Base-by-base conservation (phyloP, 2,329 filamentous ascomycete species). In the Fusarium decemcellulare region DNA sequence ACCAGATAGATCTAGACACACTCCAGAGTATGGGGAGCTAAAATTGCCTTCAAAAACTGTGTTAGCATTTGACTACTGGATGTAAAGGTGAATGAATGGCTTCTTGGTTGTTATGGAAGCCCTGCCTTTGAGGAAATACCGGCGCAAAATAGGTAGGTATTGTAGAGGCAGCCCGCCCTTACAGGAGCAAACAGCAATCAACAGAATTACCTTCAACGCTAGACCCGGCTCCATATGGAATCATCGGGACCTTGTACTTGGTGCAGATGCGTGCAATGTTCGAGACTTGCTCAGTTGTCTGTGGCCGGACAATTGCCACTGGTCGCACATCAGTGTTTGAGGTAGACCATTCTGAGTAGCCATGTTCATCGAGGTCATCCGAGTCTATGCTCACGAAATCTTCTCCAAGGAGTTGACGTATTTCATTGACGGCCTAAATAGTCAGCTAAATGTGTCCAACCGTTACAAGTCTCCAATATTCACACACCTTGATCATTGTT, bases 211-310 rank as follows among this genome's bases (percentile, higher is more conserved):
- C 18, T 23, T 23, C 18, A 23, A 93, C 81, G 70, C 87, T 92
- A 0, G 90, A 90, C 10, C 93, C 93, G 7, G 92, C 93, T 4
- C 90, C 92, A 74, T 92, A 94, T 1, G 90, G 89, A 1, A 92
- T 92, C 85, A 93, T 92, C 6, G 91, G 91, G 47, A 93, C 87
- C 42, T 81, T 86, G 76, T 89, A 85, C 67, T 85, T 87, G 74
- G 85, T 81, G 76, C 91, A 93, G 34, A 90, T 81, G 70, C 84
- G 85, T 6, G 89, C 90, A 59, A 93, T 88, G 37, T 81, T 75
- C 0, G 86, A 88, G 5, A 93, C 91, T 16, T 93, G 86, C 60
- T 89, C 86, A 0, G 91, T 93, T 1, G 82, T 86, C 36, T 81
- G 84, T 0, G 91, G 91, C 65, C 90, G 90, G 2, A 88, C 88